Evolutionary conservation across 345 rosid genomes (phyloP), one percentile per base, ranked within the genome.

Genomic region (Hirschfeldia incana): DNA sequence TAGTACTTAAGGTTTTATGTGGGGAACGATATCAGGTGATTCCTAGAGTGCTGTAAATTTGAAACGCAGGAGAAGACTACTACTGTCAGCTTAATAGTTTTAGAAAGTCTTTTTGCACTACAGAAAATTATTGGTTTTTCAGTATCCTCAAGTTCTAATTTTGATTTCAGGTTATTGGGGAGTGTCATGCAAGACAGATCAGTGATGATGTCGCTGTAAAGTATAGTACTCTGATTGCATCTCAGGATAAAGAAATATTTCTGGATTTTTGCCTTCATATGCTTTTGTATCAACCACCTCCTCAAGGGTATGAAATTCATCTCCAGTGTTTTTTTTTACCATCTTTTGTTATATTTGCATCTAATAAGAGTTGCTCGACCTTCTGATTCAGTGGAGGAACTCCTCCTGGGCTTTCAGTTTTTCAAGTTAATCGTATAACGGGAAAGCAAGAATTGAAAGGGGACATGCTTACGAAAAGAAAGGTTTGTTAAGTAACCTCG

Each of bases 331-430:
- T 62, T 57, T 79, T 65, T 39, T 72, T 28, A 34, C 8, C 39
- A 34, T 55, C 72, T 66, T 46, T 15, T 44, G 34, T 79, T 39
- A 26, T 70, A 10, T 33, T 44, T 46, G 67, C 59, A 44, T 74
- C 74, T 86, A 76, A 75, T 77, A 72, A 28, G 79, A 73, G 59
- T 60, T 76, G 61, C 72, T 80, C 1, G 8, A 73, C 74, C 64
- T 81, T 87, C 71, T 75, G 29, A 49, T 86, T 75, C 84, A 94
- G 98, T 13, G 94, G 91, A 80, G 97, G 90, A 78, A 76, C 88
- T 81, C 84, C 91, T 32, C 91, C 97, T 33, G 98, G 98, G 66
- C 98, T 94, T 69, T 94, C 98, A 82, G 70, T 81, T 82, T 83
- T 85, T 76, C 95, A 92, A 86, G 86, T 90, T 69, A 91, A 86